phyloP scores from a whole-genome alignment of 2,329 filamentous ascomycete species.

The Cercospora sp. region DNA sequence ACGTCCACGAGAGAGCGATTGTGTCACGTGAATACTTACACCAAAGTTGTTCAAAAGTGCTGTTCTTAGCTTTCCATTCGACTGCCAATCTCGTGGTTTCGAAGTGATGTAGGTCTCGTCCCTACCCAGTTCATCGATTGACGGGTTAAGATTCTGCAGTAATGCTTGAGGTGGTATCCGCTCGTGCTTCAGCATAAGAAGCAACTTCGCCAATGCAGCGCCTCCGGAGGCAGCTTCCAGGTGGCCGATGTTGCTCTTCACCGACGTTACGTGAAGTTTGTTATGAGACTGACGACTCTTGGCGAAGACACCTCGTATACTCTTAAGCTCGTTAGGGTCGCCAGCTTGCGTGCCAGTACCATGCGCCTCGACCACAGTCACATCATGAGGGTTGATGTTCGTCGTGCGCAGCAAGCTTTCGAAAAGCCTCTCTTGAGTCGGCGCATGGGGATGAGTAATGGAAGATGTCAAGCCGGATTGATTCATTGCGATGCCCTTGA shows the following conservation, averaged over 20 bases:
- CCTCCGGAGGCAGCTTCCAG: constrained; percentile 38
- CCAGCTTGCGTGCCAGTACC: constrained; percentile 24
- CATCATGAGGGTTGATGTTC: constrained; percentile 8
- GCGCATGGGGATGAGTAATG: constrained; percentile 20
- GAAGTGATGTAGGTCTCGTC: constrained; percentile 8
- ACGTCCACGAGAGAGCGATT: background rate
- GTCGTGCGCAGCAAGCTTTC: background rate
- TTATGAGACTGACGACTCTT: constrained; percentile 18
- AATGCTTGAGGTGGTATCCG: constrained; percentile 16
- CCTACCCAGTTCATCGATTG: constrained; percentile 12
- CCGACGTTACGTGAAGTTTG: constrained; percentile 29
- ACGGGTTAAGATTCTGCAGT: constrained; percentile 13
- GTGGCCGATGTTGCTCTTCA: constrained; percentile 36
- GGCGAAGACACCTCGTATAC: constrained; percentile 33
- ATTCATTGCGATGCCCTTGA: constrained; percentile 43
- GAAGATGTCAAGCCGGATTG: constrained; percentile 12
- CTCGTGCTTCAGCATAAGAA: constrained; percentile 39
- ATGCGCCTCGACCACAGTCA: constrained; percentile 16
- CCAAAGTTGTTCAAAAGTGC: constrained; percentile 41
- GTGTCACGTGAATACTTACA: background rate
- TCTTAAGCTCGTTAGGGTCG: constrained; percentile 27
- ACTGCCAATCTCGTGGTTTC: constrained; percentile 2
- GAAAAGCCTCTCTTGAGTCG: constrained; percentile 22
- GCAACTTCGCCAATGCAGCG: constrained; percentile 42
- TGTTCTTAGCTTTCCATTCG: background rate